Base-by-base conservation (phyloP, 805 yeast species). In the Zygotorulaspora florentina region DNA sequence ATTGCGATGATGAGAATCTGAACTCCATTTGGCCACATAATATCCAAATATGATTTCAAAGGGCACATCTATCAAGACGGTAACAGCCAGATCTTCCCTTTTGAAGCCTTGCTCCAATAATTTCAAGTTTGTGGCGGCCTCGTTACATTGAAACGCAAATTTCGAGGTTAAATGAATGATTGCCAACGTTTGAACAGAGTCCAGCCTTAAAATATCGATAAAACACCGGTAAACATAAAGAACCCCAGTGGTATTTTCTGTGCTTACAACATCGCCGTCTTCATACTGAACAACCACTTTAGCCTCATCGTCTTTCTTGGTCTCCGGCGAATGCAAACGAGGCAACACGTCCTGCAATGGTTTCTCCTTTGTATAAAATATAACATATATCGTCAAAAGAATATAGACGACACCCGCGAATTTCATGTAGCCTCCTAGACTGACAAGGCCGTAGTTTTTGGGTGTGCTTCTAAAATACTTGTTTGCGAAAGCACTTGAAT, bases 41-140 rank as follows among this genome's bases (percentile, higher is more conserved):
- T 89, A 93, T 1, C 99, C 98, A 67, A 93, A 91, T 2, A 91
- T 68, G 62, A 93, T 85, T 63, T 93, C 98, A 64, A 93, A 89
- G 9, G 99, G 99, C 66, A 93, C 93, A 64, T 93, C 96, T 40
- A 93, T 87, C 38, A 93, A 68, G 0, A 91, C 98, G 0, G 96
- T 87, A 16, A 93, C 78, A 1, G 98, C 95, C 33, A 93, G 70
- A 61, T 93, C 98, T 64, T 93, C 99, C 62, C 90, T 87, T 33
- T 93, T 81, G 37, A 93, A 80, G 0, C 99, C 99, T 58, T 83
- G 84, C 62, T 93, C 99, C 5, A 93, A 70, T 17, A 93, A 71
- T 63, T 91, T 93, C 55, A 93, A 75, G 61, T 91, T 91, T 1
- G 98, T 93, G 25, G 95, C 97, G 7, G 93, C 89, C 65, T 93